Evolutionary conservation across 2,329 filamentous ascomycete species (phyloP), one percentile per base, ranked within the genome.

Genomic region (Elsinoe ampelina): DNA sequence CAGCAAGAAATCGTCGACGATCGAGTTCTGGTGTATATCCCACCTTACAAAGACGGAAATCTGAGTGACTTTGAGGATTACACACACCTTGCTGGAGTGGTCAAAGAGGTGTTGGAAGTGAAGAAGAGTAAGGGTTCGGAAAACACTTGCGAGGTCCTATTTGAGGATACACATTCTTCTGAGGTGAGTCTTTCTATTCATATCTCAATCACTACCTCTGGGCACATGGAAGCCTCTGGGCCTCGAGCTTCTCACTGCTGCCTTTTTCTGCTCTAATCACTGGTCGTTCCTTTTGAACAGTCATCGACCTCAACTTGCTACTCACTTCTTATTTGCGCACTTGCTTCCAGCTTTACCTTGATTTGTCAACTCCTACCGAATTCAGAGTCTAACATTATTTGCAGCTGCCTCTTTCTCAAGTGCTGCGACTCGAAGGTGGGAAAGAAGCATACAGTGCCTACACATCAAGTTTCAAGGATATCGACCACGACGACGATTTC

Each of bases 361-460:
- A 19, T 19, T n/a, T 39, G 5, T 8, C 36, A 39, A n/a, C 36
- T 39, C 10, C 36, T 11, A 5, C 36, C 2, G 2, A n/a, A 5
- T n/a, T 19, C 12, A 39, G 5, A n/a, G 13, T 51, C 47, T 32
- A 7, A 51, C 26, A n/a, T 35, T 6, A 13, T 5, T 13, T 19
- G 4, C 17, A 55, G 52, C 36, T 55, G 6, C 38, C 52, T 5
- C 15, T 55, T 7, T 15, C 36, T 17, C 7, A 17, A 30, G 13
- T 81, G 2, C 61, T 77, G 11, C 60, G 66, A 2, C 68, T 76
- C 26, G 65, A 72, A 8, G 76, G 78, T 64, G 78, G 79, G 15
- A 63, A 68, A 47, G 68, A 70, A 59, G 75, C 76, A 15, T 66
- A 80, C 55, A 38, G 43, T 43, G 59, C 47, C 34, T 58, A 45